A percentile compares a stretch with the other conserved stretches of the same genome.
phyloP scores from a whole-genome alignment of 495 filamentous ascomycete genomes.

The Letharia lupina region DNA sequence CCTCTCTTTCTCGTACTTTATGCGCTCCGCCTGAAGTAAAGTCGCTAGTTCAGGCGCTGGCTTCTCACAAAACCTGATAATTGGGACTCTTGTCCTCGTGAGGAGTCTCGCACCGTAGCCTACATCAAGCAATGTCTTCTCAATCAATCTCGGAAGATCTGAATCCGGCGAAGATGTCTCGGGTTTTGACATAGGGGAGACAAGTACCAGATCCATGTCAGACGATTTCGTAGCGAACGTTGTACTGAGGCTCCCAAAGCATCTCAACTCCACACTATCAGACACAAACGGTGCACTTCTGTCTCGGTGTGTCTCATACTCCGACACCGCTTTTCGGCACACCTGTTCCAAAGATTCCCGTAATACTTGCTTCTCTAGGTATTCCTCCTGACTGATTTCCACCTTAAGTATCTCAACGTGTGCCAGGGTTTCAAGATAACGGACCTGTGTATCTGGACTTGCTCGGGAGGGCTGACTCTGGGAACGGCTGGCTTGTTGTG shows the following conservation, averaged over 20 bases:
- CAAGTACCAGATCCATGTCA: constrained; percentile 66
- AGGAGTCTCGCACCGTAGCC: constrained; percentile 63
- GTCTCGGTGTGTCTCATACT: constrained; percentile 34
- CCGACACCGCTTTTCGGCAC: constrained; percentile 44
- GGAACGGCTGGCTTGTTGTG: background rate
- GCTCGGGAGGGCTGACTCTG: constrained; percentile 13
- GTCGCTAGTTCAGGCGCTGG: constrained; percentile 45
- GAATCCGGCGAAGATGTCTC: constrained; percentile 38
- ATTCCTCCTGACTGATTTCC: constrained; percentile 46
- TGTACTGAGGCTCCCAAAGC: constrained; percentile 64
- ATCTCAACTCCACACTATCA: constrained; percentile 48
- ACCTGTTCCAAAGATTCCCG: constrained; percentile 47
- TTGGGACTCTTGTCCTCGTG: constrained; percentile 66
- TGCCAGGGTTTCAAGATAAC: constrained; percentile 40
- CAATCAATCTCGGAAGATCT: constrained; percentile 54
- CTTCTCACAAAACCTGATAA: constrained; percentile 70
- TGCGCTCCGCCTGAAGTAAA: constrained; percentile 46
- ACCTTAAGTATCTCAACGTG: constrained; percentile 33
- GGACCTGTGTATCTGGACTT: constrained; percentile 35
- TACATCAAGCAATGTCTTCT: constrained; percentile 58
- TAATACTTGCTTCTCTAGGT: constrained; percentile 54
- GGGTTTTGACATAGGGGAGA: constrained; percentile 47
- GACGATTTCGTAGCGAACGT: constrained; percentile 66
- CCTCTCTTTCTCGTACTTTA: constrained; percentile 48
- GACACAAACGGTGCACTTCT: constrained; percentile 40